These are phyloP conservation scores for Ophiocytium majus DNA, from an alignment of 352 stramenopile species.

Conservation along the genomic window DNA sequence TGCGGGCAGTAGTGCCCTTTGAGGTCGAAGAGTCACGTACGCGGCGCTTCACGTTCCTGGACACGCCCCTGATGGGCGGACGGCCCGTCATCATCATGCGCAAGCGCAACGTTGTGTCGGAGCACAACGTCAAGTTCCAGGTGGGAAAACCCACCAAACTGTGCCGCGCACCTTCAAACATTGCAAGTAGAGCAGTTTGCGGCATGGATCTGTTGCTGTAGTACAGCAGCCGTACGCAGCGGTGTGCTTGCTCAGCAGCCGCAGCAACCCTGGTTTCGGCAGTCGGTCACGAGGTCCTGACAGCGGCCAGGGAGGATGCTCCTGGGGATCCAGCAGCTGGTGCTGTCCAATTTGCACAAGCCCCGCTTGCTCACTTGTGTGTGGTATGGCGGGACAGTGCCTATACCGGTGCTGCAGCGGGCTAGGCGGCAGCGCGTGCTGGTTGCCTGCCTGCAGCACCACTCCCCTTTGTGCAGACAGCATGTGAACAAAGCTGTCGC, in stretches of 20 bases:
- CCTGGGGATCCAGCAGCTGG: slow-evolving; percentile 17
- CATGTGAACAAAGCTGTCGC: no score
- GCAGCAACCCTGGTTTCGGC: not conserved
- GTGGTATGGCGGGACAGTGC: no score
- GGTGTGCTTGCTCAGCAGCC: slow-evolving; percentile 1
- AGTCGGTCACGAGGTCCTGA: not conserved
- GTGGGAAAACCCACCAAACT: no score
- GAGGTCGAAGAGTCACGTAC: slow-evolving; percentile 34
- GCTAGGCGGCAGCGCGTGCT: no score
- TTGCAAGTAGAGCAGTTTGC: not conserved
- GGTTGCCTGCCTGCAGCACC: no score
- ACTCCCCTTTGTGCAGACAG: no score
- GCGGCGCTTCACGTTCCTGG: slow-evolving; percentile 60
- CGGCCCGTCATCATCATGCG: slow-evolving; percentile 60
- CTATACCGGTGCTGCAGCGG: no score
- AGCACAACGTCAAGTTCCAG: slow-evolving; percentile 56
- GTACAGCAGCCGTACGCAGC: not conserved
- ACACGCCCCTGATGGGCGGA: slow-evolving; percentile 54
- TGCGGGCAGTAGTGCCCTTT: slow-evolving; percentile 58
- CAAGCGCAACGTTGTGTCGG: slow-evolving; percentile 60
- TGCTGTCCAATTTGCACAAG: no score
- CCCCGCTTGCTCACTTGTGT: no score
- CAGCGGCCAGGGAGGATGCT: not conserved
- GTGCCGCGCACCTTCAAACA: not conserved
- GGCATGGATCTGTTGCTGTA: not conserved